These are phyloP conservation scores for Acanthamoeba healyi DNA, from an alignment of 208 protist species.

Conservation along the genomic window DNA sequence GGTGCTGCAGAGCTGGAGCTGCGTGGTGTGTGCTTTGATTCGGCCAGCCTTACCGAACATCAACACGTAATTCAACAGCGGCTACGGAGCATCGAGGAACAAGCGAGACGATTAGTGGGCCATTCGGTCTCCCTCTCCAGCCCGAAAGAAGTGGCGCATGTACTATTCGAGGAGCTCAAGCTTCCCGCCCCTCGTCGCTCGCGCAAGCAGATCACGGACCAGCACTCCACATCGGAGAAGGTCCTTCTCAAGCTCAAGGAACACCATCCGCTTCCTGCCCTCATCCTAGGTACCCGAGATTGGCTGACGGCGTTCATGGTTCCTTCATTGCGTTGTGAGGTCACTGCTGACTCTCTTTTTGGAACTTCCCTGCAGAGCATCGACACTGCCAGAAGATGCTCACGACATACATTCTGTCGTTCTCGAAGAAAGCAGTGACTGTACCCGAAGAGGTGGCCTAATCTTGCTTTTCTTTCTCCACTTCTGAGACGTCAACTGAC, in stretches of 20 bases:
- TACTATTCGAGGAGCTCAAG: conserved; percentile 71
- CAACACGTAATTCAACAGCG: conserved; percentile 30
- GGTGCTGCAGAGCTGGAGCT: conserved; percentile 40
- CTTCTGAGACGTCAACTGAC: neutral
- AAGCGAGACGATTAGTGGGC: neutral
- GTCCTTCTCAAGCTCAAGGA: conserved; percentile 15
- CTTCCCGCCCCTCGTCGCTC: conserved; percentile 34
- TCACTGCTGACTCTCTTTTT: too few species aligned
- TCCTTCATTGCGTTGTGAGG: too few species aligned
- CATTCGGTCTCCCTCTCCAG: conserved; percentile 48
- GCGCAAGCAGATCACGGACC: conserved; percentile 37
- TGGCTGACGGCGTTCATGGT: neutral
- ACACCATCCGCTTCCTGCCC: neutral
- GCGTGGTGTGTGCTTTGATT: conserved; percentile 27
- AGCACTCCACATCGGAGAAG: conserved; percentile 35
- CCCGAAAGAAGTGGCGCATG: conserved; percentile 62
- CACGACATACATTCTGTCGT: conserved; percentile 56
- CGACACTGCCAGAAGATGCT: conserved; percentile 62
- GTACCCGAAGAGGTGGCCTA: neutral
- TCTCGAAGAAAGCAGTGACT: conserved; percentile 45
- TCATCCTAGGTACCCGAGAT: neutral
- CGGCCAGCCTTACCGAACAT: neutral
- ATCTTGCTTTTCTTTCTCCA: neutral
- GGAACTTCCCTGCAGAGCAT: neutral
- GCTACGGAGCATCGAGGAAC: neutral